Evolutionary conservation across 176 grass and related monocot species (phyloP).

Genomic region (Bolboschoenus planiculmis): DNA sequence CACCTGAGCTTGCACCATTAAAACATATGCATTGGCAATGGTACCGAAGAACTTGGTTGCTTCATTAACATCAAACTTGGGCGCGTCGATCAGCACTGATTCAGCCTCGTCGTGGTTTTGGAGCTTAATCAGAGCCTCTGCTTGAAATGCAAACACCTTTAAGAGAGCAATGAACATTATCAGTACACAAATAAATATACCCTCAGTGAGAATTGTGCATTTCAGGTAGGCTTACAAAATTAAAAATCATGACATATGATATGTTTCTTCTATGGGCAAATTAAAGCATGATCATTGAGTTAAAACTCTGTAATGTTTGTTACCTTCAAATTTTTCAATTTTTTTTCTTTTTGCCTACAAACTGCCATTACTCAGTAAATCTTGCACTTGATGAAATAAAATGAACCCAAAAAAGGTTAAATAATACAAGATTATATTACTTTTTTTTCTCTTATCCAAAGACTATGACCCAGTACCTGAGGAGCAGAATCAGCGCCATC

Average conservation of each 20-base stretch:
- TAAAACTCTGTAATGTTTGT: background rate
- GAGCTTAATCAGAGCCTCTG: slow-evolving; percentile 72
- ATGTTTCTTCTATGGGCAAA: background rate
- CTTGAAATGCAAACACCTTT: slow-evolving; percentile 67
- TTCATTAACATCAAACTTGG: slow-evolving; percentile 55
- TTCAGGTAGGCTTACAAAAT: background rate
- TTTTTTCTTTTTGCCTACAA: background rate
- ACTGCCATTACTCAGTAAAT: background rate
- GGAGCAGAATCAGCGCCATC: slow-evolving; percentile 76
- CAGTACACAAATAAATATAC: background rate
- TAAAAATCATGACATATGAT: background rate
- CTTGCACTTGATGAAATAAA: background rate
- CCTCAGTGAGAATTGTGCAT: background rate
- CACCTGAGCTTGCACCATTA: slow-evolving; percentile 63
- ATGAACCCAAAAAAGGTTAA: background rate
- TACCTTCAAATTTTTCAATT: background rate
- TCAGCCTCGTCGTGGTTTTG: slow-evolving; percentile 74
- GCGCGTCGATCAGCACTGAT: slow-evolving; percentile 33
- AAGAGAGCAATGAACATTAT: slow-evolving; percentile 6
- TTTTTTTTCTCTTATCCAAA: background rate
- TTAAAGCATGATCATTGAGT: background rate
- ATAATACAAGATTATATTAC: background rate
- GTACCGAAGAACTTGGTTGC: slow-evolving; percentile 62
- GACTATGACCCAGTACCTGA: slow-evolving; percentile 31
- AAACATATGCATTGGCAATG: slow-evolving; percentile 53